These are phyloP conservation scores for Alternaria gansuensis DNA, from an alignment of 2,329 filamentous ascomycete species.

Conservation along the genomic window DNA sequence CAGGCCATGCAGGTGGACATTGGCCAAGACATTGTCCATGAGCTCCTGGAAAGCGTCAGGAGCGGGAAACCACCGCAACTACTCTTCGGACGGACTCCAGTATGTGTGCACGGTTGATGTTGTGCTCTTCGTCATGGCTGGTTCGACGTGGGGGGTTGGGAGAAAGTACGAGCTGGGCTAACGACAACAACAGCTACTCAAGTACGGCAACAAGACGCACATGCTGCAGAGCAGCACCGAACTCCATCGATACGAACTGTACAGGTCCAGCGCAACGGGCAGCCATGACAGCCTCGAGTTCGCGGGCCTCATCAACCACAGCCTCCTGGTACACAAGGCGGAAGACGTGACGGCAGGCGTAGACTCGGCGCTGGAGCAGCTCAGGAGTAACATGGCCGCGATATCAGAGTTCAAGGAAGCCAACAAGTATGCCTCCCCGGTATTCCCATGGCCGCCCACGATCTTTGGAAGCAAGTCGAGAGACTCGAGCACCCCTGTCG, in stretches of 20 bases:
- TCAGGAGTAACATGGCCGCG: constrained; percentile 67
- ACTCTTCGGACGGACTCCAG: constrained; percentile 52
- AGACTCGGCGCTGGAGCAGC: constrained; percentile 67
- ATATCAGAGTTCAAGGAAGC: constrained; percentile 69
- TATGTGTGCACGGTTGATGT: constrained; percentile 42
- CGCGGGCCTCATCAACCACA: constrained; percentile 66
- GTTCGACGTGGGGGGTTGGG: constrained; percentile 21
- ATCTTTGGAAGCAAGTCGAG: constrained; percentile 30
- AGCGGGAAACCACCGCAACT: constrained; percentile 52
- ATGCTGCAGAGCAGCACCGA: constrained; percentile 64
- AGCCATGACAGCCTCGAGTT: constrained; percentile 58
- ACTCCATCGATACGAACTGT: constrained; percentile 66
- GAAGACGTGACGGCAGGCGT: constrained; percentile 64
- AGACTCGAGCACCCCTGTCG: constrained; percentile 25
- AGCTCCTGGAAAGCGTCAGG: constrained; percentile 51
- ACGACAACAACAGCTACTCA: constrained; percentile 59
- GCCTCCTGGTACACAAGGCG: constrained; percentile 63
- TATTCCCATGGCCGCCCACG: constrained; percentile 35
- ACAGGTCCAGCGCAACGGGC: constrained; percentile 55
- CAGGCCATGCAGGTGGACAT: constrained; percentile 56
- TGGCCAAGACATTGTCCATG: constrained; percentile 53
- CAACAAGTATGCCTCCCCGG: constrained; percentile 59
- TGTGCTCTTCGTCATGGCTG: constrained; percentile 17
- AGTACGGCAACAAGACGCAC: constrained; percentile 66
- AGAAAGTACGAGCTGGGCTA: constrained; percentile 38